Conservation (phyloP, 2,329 filamentous ascomycete genomes). For the Pseudocercospora crystallina region DNA sequence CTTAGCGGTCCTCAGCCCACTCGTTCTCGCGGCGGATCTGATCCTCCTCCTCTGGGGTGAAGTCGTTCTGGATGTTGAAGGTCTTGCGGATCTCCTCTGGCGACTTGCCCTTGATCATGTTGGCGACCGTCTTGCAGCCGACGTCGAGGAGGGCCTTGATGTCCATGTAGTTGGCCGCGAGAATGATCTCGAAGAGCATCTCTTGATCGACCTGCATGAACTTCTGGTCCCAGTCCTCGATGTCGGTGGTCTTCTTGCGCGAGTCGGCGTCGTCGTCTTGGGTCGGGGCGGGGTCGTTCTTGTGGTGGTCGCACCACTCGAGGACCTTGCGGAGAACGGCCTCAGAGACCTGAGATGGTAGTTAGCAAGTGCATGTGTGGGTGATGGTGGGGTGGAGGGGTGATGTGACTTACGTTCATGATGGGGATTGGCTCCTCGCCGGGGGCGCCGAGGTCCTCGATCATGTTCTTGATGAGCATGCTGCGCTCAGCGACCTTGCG, state of each 20-base stretch:
- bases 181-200: conserved; percentile 99
- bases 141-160: conserved; percentile 98
- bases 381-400: neutral
- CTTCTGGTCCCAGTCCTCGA: conserved; percentile 99
- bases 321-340: conserved; percentile 92
- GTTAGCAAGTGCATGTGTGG: conserved; percentile 29
- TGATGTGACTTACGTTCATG: conserved; percentile 60
- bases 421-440: conserved; percentile 75
- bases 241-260: conserved; percentile 97
- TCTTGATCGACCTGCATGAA: conserved; percentile 99
- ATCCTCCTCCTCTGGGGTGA: conserved; percentile 97
- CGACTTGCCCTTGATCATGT: conserved; percentile 99
- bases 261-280: conserved; percentile 89
- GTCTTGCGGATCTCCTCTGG: conserved; percentile 99
- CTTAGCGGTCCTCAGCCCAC: conserved; percentile 46
- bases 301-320: conserved; percentile 97
- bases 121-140: conserved; percentile 98
- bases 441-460: conserved; percentile 79
- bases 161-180: conserved; percentile 97
- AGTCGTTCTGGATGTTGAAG: conserved; percentile 99
- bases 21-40: conserved; percentile 68
- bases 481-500: conserved; percentile 86
- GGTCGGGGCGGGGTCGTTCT: conserved; percentile 76
- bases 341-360: conserved; percentile 68
- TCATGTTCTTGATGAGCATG: conserved; percentile 96